Evolutionary conservation across 2,329 filamentous ascomycete species (phyloP), one percentile per base, ranked within the genome.

Genomic region (Alternaria novae-zelandiae): DNA sequence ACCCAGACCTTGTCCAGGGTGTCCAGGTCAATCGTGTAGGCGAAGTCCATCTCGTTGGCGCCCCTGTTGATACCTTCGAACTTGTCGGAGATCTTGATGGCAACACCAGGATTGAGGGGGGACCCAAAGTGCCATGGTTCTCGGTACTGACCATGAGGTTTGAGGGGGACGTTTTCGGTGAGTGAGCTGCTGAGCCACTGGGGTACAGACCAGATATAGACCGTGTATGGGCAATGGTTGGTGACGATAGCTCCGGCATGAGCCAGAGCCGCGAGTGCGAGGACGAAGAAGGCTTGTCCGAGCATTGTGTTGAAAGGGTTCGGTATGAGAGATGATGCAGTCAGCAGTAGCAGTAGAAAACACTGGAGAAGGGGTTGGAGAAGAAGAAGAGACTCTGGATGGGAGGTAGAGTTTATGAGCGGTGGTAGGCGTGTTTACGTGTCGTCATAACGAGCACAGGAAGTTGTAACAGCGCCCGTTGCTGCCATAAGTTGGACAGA

Each of bases 241-340:
- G 65, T 74, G 68, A 76, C 67, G 25, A 75, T 70, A 53, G 72
- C 72, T 57, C 70, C 72, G 32, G 73, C 61, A 5, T 70, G 68
- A 45, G 59, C 63, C 20, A 74, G 47, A 57, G 70, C 65, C 54
- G 69, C 64, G 17, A 74, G 62, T 43, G 63, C 65, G 59, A 66
- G 57, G 50, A 71, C 25, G 46, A 59, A 47, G 46, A 72, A 53
- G 55, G 61, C 58, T 11, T 54, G 58, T 50, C 63, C 57, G 44
- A 67, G 21, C 74, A 76, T 76, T 65, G 26, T 57, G 50, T 26
- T 41, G 32, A 50, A 28, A 13, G 44, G 21, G 28, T 23, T 30
- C 44, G 25, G 49, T 45, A 49, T 20, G 51, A 50, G 43, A 28
- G 51, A 61, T 57, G 51, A 53, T 51, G 20, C 57, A 51, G 30